Evolutionary conservation across 805 yeast species (phyloP).

Genomic region (Yarrowia deformans): DNA sequence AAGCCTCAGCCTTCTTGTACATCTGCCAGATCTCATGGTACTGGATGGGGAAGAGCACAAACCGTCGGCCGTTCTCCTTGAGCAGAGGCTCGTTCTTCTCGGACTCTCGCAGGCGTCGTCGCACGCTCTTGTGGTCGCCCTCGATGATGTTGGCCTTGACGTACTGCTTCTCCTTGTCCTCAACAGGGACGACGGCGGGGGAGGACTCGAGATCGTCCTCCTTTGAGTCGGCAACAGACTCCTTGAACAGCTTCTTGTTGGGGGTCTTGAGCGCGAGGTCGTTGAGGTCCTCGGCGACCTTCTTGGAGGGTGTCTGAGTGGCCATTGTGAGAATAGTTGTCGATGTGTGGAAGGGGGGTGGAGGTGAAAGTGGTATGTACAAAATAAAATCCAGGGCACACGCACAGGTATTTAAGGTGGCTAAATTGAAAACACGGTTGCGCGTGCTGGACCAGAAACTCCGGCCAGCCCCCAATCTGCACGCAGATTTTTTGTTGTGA

Average conservation of each 20-base stretch:
- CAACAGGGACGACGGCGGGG: slow-evolving; percentile 39
- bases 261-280: slow-evolving; percentile 58
- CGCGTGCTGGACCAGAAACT: slow-evolving; percentile 12
- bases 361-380: background rate
- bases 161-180: slow-evolving; percentile 41
- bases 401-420: slow-evolving; percentile 20
- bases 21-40: slow-evolving; percentile 99
- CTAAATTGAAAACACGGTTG: slow-evolving; percentile 32
- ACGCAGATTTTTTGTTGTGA: background rate
- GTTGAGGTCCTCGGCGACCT: slow-evolving; percentile 63
- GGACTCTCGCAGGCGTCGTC: slow-evolving; percentile 35
- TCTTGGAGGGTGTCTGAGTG: slow-evolving; percentile 68
- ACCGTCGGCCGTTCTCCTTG: slow-evolving; percentile 82
- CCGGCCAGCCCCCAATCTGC: background rate
- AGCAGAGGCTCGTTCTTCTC: slow-evolving; percentile 79
- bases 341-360: background rate
- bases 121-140: slow-evolving; percentile 24
- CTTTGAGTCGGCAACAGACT: slow-evolving; percentile 54
- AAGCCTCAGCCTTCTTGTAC: slow-evolving; percentile 98
- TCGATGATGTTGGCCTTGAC: slow-evolving; percentile 20
- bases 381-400: background rate
- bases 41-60: slow-evolving; percentile 93
- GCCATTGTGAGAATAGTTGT: slow-evolving; percentile 42
- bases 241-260: slow-evolving; percentile 55
- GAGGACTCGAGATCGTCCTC: slow-evolving; percentile 47